Percentiles rank a stretch among this genome's conserved stretches.
phyloP scores from a whole-genome alignment of 176 grass and related monocot genomes.

The Avena insularis region DNA sequence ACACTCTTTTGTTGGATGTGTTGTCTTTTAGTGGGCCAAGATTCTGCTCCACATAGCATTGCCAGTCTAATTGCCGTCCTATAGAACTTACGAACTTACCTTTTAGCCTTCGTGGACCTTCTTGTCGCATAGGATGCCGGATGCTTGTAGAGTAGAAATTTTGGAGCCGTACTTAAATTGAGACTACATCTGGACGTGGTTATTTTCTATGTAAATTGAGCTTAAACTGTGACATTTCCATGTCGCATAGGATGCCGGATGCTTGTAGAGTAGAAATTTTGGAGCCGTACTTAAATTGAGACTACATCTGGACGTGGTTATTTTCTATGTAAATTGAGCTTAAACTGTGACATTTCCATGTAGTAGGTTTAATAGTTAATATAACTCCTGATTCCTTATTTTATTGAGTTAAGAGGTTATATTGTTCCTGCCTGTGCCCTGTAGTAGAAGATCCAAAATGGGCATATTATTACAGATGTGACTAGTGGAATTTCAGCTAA shows the following conservation, averaged over 20 bases:
- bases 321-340: not conserved
- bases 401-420: not conserved
- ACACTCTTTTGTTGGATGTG: too few relatives aligned
- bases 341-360: not conserved
- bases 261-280: not conserved
- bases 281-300: not conserved
- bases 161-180: not conserved
- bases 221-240: conserved; percentile 2
- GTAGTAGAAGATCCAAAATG: not conserved
- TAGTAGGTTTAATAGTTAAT: not conserved
- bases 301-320: not conserved
- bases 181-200: not conserved
- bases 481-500: not conserved
- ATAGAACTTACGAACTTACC: too few relatives aligned
- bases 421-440: not conserved
- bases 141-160: not conserved
- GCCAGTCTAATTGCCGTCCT: too few relatives aligned
- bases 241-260: too few relatives aligned
- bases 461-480: not conserved
- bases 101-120: too few relatives aligned
- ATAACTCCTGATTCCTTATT: not conserved
- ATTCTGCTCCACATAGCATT: too few relatives aligned
- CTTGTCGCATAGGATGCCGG: too few relatives aligned
- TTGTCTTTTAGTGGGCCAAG: too few relatives aligned
- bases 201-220: not conserved